phyloP scores from a whole-genome alignment of 2,329 filamentous ascomycete genomes.

The Thielaviopsis euricoi region DNA sequence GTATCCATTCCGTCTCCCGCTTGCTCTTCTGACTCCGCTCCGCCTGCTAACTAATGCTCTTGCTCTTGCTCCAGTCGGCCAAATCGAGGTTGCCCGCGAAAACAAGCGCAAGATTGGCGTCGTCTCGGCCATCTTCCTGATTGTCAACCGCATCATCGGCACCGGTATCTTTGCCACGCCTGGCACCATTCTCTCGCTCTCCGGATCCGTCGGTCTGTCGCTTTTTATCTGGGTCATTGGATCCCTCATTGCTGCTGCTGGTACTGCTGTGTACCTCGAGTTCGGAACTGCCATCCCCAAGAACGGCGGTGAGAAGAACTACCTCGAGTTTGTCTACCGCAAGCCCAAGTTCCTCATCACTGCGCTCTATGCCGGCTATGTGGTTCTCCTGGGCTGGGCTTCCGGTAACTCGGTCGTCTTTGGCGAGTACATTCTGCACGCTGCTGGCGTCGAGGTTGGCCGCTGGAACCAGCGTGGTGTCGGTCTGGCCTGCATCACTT shows the following conservation, averaged over 20 bases:
- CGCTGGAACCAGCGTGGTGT: conserved; percentile 53
- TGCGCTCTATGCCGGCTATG: conserved; percentile 42
- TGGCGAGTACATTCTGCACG: conserved; percentile 53
- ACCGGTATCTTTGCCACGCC: conserved; percentile 53
- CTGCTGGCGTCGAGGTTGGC: conserved; percentile 42
- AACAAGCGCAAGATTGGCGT: conserved; percentile 39
- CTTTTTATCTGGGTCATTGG: conserved; percentile 48
- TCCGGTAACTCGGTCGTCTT: conserved; percentile 53
- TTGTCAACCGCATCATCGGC: conserved; percentile 50
- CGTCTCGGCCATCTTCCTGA: conserved; percentile 38
- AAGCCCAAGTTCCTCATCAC: conserved; percentile 45
- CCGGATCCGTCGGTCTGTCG: conserved; percentile 43
- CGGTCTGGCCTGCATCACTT: conserved; percentile 49
- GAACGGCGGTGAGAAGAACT: conserved; percentile 52
- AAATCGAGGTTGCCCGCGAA: conserved; percentile 25
- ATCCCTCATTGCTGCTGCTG: conserved; percentile 43
- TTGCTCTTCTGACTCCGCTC: background rate
- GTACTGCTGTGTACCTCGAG: conserved; percentile 49
- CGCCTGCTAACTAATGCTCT: background rate
- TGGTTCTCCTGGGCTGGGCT: conserved; percentile 48
- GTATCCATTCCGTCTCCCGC: background rate
- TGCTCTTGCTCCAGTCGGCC: conserved; percentile 15
- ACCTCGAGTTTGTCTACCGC: conserved; percentile 47
- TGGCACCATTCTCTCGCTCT: conserved; percentile 36
- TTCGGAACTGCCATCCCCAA: conserved; percentile 48